Base-by-base conservation (phyloP, 1,139 yeast species). In the Yamadazyma epiphylla region DNA sequence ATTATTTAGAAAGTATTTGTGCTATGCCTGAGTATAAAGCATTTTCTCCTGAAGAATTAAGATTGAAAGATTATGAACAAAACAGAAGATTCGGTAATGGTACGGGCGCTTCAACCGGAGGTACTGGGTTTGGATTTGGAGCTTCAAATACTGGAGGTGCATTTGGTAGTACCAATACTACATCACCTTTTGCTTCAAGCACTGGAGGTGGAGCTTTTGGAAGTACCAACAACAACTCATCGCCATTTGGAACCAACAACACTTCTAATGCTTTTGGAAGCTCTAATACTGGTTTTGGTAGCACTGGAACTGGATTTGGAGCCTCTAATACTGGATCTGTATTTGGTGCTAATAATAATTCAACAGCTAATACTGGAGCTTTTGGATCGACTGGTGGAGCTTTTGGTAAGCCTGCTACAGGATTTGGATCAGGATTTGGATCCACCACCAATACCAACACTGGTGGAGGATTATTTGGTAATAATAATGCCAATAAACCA, bases 11-110 rank as follows among this genome's bases (percentile, higher is more conserved):
- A 53, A 80, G 79, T 46, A 80, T 94, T 39, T 67, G 84, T 13
- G 74, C 86, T 25, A 89, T 91, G 97, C 95, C 95, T 10, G 95
- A 87, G 50, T 91, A 91, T 54, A 70, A 73, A 43, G 79, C 79
- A 48, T 85, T 61, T 48, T 84, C 95, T 1, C 75, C 81, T 48
- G 96, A 89, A 55, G 98, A 91, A 55, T 71, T 91, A 57, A 74
- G 99, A 54, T 64, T 75, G 45, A 91, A 84, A 55, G 99, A 91
- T 59, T 91, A 91, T 53, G 78, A 80, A 48, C 86, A 80, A 40
- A 77, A 77, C 39, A 70, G 94, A 43, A 74, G 80, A 34, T 77
- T 48, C 42, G 84, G 82, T n/a, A 67, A 57, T 31, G 52, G 51
- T 2, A 49, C 51, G 11, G 46, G 48, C n/a, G 45, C 48, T 4